Evolutionary conservation across 1,284 basidiomycete species (phyloP).

Genomic region (Boletus mariae): DNA sequence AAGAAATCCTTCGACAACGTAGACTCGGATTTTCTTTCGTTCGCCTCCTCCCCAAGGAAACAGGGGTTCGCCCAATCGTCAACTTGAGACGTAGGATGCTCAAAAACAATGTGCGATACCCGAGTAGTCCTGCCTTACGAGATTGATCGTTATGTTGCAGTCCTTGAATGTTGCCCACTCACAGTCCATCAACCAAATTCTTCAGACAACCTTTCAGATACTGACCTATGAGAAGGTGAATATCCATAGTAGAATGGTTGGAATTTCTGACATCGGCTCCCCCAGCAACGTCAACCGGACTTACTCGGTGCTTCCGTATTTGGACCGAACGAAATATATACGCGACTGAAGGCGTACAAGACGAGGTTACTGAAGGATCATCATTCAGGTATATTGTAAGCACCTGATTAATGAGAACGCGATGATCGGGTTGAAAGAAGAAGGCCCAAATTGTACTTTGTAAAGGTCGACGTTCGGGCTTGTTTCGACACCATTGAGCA

Average conservation of each 20-base stretch:
- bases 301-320: slow-evolving; percentile 79
- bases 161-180: slow-evolving; percentile 24
- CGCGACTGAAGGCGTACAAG: slow-evolving; percentile 71
- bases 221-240: slow-evolving; percentile 81
- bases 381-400: slow-evolving; percentile 52
- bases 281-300: slow-evolving; percentile 59
- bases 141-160: slow-evolving; percentile 17
- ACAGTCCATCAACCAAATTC: slow-evolving; percentile 81
- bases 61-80: slow-evolving; percentile 91
- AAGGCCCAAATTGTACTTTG: slow-evolving; percentile 88
- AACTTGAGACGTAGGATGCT: slow-evolving; percentile 72
- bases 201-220: slow-evolving; percentile 82
- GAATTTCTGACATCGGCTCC: neutral
- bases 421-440: slow-evolving; percentile 8
- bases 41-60: slow-evolving; percentile 90
- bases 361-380: slow-evolving; percentile 41
- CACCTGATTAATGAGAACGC: neutral
- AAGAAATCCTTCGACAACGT: slow-evolving; percentile 62
- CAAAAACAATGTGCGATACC: slow-evolving; percentile 27
- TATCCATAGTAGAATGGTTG: neutral
- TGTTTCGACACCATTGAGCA: slow-evolving; percentile 98
- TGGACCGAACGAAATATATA: slow-evolving; percentile 80
- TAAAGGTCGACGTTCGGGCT: slow-evolving; percentile 93
- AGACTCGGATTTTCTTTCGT: slow-evolving; percentile 83
- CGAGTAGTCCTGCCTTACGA: neutral